These are phyloP conservation scores for Mycena sp. DNA, from an alignment of 1,284 basidiomycete genomes.

Conservation along the genomic window DNA sequence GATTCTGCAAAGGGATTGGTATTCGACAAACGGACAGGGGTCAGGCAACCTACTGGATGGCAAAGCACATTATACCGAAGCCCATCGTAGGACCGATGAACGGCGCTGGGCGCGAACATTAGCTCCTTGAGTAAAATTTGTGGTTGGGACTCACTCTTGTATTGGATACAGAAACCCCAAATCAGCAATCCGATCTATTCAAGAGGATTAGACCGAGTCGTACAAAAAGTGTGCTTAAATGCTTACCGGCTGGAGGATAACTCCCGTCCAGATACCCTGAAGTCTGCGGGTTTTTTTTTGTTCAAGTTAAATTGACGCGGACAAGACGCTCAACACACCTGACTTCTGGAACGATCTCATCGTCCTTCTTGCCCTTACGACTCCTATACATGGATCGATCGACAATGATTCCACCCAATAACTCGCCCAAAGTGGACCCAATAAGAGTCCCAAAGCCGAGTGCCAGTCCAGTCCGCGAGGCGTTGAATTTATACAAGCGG, in stretches of 20 bases:
- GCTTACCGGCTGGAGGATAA: constrained; percentile 24
- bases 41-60: constrained; percentile 11
- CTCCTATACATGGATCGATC: constrained; percentile 28
- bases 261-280: constrained; percentile 26
- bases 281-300: too few relatives aligned
- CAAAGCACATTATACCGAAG: constrained; percentile 28
- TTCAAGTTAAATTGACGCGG: too few relatives aligned
- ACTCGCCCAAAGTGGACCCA: constrained; percentile 27
- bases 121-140: too few relatives aligned
- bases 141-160: constrained; percentile 29
- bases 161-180: constrained; percentile 30
- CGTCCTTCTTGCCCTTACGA: constrained; percentile 13
- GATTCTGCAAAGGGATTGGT: neutral
- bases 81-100: constrained; percentile 24
- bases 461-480: constrained; percentile 28
- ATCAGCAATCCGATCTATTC: constrained; percentile 25
- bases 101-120: constrained; percentile 8
- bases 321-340: too few relatives aligned
- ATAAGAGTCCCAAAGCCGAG: constrained; percentile 28
- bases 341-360: constrained; percentile 25
- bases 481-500: constrained; percentile 17
- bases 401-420: constrained; percentile 26
- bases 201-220: neutral
- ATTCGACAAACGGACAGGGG: neutral
- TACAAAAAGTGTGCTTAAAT: neutral